Base-by-base conservation (phyloP, 805 yeast genomes). In the Soucietia sequanensis region DNA sequence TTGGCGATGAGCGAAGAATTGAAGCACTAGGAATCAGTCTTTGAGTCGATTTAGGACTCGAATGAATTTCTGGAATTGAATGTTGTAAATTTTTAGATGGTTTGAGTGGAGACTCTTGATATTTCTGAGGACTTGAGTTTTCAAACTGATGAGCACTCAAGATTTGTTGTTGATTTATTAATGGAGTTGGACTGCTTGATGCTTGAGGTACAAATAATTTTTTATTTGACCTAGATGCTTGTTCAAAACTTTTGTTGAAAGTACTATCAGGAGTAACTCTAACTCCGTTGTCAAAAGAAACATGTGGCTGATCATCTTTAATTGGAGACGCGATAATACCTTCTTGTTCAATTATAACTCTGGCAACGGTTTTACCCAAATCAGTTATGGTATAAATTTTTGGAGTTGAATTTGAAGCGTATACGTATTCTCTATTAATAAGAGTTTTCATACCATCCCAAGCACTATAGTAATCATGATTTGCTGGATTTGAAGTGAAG, bases 381-480 rank as follows among this genome's bases (percentile, higher is more conserved):
- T 81, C 88, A 0, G 95, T 86, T 15, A 90, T 58, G 28, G 58
- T 69, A 54, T 79, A 88, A 16, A 70, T 54, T 23, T 66, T 63
- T 0, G 91, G 90, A 0, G 54, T 41, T 21, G 81, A 64, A 0
- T 86, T 89, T 4, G 61, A 55, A 2, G 61, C 59, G 10, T 60
- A 62, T 0, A 90, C 81, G 23, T 84, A 62, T 11, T 74, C 84
- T 34, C 83, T 73, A 19, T 70, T 75, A 13, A 78, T 49, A 35
- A 91, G 61, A 1, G 81, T 78, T 40, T 81, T 82, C 23, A 81
- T 65, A 6, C 86, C 70, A 13, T 64, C 67, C 95, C 95, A 87
- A 0, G 95, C 91, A 2, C 87, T 77, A 50, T 84, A 78, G 47
- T 72, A 75, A 33, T 80, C 83, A 15, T 71, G 72, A 0, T 84